Percentiles rank a stretch among this genome's conserved stretches.
phyloP scores from a whole-genome alignment of 2,329 filamentous ascomycete species.

The Aspergillus alliaceus region DNA sequence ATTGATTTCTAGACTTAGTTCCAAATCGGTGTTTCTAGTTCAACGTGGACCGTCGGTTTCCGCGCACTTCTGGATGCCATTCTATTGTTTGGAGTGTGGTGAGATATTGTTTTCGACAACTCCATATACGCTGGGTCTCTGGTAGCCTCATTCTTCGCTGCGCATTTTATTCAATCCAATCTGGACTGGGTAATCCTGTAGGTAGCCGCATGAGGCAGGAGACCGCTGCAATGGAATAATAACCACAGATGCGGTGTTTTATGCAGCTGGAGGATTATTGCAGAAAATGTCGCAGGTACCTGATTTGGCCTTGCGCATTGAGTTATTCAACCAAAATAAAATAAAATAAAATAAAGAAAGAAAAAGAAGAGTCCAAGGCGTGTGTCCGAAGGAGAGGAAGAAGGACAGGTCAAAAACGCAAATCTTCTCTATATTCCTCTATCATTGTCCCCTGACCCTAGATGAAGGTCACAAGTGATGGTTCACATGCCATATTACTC shows the following conservation, averaged over 20 bases:
- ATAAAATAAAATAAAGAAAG: neutral
- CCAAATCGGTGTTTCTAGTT: neutral
- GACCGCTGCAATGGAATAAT: neutral
- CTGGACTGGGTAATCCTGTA: neutral
- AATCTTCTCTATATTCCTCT: neutral
- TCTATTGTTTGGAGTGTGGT: neutral
- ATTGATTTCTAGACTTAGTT: neutral
- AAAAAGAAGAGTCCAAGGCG: too few relatives aligned
- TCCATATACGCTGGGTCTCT: neutral
- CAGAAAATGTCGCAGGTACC: constrained; percentile 1
- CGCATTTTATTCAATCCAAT: neutral
- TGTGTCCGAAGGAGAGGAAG: neutral
- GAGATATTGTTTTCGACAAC: neutral
- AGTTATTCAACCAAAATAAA: neutral
- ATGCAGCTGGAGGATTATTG: neutral
- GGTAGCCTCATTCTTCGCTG: neutral
- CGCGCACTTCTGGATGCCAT: neutral
- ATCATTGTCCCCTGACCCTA: neutral
- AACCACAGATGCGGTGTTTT: neutral
- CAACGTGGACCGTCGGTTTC: neutral
- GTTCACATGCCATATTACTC: neutral
- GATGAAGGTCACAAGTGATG: neutral
- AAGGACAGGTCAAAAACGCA: neutral
- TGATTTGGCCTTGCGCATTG: neutral
- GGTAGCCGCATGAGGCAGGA: neutral